A percentile compares a stretch with the other conserved stretches of the same genome.
Conservation (phyloP, 257 asterid genomes). For the Salvia splendens region DNA sequence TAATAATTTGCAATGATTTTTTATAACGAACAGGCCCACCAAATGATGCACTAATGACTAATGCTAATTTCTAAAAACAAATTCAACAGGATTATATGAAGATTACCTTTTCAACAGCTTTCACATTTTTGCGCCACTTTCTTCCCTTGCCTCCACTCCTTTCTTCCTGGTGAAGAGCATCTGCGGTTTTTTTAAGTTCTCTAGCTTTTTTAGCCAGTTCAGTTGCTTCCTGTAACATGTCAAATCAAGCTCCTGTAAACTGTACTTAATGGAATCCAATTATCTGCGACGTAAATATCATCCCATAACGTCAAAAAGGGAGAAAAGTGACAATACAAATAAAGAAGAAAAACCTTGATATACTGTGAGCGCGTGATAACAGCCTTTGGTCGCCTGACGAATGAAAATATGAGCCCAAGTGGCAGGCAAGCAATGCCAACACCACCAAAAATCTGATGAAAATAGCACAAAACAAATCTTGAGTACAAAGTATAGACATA, state of each 20-base stretch:
- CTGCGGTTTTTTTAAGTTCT: constrained; percentile 90
- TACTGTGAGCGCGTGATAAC: constrained; percentile 98
- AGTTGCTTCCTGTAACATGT: constrained; percentile 80
- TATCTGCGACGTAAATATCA: constrained; percentile 23
- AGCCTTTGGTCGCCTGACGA: constrained; percentile 97
- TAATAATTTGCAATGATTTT: constrained; percentile 21
- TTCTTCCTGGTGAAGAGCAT: constrained; percentile 97
- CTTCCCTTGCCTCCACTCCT: constrained; percentile 89
- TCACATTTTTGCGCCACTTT: constrained; percentile 99
- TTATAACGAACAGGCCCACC: constrained; percentile 20
- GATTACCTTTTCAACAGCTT: constrained; percentile 84
- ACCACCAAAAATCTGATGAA: constrained; percentile 91
- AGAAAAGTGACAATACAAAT: not conserved
- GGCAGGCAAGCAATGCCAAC: constrained; percentile 99
- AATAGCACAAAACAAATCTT: constrained; percentile 25
- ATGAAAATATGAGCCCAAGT: constrained; percentile 87
- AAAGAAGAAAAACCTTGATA: constrained; percentile 67
- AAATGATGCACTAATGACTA: constrained; percentile 19
- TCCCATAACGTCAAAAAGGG: constrained; percentile 10
- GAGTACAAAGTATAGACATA: constrained; percentile 28
- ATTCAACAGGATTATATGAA: not conserved
- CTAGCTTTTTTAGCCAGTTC: constrained; percentile 91
- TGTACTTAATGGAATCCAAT: constrained; percentile 14
- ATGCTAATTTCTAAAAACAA: constrained; percentile 3
- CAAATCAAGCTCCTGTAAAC: constrained; percentile 32